phyloP scores from a whole-genome alignment of 768 basidiomycete species.

The Panellus pusillus region DNA sequence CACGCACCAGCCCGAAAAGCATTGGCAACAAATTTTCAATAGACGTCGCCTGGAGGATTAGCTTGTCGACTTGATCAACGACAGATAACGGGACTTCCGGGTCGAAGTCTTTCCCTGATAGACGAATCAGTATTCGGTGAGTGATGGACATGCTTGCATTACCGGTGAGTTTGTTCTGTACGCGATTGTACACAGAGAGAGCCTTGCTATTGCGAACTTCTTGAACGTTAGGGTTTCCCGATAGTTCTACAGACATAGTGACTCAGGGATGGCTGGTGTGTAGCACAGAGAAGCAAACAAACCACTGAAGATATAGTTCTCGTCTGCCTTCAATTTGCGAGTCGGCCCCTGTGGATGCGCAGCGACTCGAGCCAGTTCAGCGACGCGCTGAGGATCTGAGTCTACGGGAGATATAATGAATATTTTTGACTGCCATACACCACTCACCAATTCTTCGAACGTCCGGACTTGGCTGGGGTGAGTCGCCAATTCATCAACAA shows the following conservation, averaged over 20 bases:
- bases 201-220: conserved; percentile 93
- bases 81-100: conserved; percentile 74
- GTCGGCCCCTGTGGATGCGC: conserved; percentile 78
- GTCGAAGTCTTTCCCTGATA: conserved; percentile 84
- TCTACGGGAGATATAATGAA: conserved; percentile 24
- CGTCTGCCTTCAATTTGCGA: conserved; percentile 85
- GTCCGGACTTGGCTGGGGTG: conserved; percentile 79
- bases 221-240: conserved; percentile 59
- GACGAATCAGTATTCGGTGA: not conserved
- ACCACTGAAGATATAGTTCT: conserved; percentile 94
- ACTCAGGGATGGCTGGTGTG: not conserved
- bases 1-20: conserved; percentile 89
- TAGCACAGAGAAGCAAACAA: conserved; percentile 20
- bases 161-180: conserved; percentile 94
- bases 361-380: conserved; percentile 65
- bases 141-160: conserved; percentile 19
- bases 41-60: conserved; percentile 91
- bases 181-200: conserved; percentile 89
- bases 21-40: conserved; percentile 93
- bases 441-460: conserved; percentile 58
- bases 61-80: conserved; percentile 84
- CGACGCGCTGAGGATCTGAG: conserved; percentile 53
- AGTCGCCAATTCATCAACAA: conserved; percentile 91
- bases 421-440: not conserved
- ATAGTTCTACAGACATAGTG: conserved; percentile 32